Evolutionary conservation across 139 green algal genomes (phyloP).

Genomic region (Coelastrella sp.): DNA sequence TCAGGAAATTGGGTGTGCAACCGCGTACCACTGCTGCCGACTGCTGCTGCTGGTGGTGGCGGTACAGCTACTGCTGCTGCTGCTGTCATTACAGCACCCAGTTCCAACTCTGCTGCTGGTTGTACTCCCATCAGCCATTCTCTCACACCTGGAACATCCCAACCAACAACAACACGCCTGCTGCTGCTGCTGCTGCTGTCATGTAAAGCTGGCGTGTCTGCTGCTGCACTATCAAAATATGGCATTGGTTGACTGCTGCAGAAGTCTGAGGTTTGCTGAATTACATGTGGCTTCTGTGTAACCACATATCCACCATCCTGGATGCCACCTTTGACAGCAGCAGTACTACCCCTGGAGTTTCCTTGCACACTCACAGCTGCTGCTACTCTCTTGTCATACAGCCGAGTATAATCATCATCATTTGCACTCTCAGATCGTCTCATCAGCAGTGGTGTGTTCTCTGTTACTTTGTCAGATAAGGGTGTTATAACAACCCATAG

Average conservation of each 20-base stretch:
- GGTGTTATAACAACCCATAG: constrained; percentile 63
- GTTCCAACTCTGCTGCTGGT: not conserved
- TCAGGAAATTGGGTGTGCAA: no score
- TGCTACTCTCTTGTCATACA: no score
- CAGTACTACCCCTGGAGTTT: no score
- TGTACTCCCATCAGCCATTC: constrained; percentile 37
- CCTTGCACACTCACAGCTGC: no score
- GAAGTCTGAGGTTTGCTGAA: no score
- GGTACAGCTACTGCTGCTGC: no score
- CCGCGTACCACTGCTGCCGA: no score
- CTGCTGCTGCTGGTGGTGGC: no score
- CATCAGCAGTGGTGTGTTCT: not conserved
- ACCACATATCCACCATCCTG: no score
- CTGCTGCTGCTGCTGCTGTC: constrained; percentile 11
- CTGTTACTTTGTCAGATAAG: constrained; percentile 4
- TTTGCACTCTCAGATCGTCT: not conserved
- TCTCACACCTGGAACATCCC: constrained; percentile 27
- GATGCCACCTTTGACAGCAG: no score
- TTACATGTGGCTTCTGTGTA: no score
- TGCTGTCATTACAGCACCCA: not conserved
- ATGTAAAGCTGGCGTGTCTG: constrained; percentile 11
- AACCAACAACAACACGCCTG: constrained; percentile 13
- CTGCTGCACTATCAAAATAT: not conserved
- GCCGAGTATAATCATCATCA: no score
- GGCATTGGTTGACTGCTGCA: not conserved